Base-by-base conservation (phyloP, 768 basidiomycete genomes). In the Megacollybia marginata region DNA sequence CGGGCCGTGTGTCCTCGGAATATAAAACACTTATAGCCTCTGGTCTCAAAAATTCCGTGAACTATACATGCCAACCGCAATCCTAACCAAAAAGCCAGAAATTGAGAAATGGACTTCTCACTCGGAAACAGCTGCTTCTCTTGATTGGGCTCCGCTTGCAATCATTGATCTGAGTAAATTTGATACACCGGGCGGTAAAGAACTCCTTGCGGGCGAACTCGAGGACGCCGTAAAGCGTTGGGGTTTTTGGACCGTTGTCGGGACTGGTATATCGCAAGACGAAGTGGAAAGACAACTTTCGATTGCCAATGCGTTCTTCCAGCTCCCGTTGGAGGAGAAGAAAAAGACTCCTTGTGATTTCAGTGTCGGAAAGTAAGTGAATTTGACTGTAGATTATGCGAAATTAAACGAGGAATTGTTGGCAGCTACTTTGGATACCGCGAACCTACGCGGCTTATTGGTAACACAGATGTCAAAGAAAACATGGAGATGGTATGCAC, bases 191-290 rank as follows among this genome's bases (percentile, higher is more conserved):
- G 68, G 65, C n/a, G 64, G 62, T 16, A 65, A 66, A 28, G 54
- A 58, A 4, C 44, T 40, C 16, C 60, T 76, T 2, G 67, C 65
- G 0, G 48, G 46, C 2, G 61, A 72, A 44, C 57, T 74, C 15
- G 62, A 59, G 51, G 61, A 70, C 48, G 73, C 71, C 0, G 59
- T 73, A 44, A 61, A 64, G 45, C 66, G 60, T 7, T 62, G 65
- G 43, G 70, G 74, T 5, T 75, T 75, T 55, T 68, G 73, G 57
- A 69, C 69, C 18, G 66, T 73, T 31, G 59, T 66, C 48, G 65
- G 65, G 44, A 62, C 64, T 42, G 71, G 71, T 15, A 66, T 75
- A 49, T 46, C 56, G 18, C 66, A 72, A 48, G 68, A 69, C 5
- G 62, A 72, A 57, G 63, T 63, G 1, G 52, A 60, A 35, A 58